Percentiles rank a stretch among this genome's conserved stretches.
These are phyloP conservation scores for Coemansia biformis DNA, from an alignment of 192 early-diverging fungal species.

Conservation along the genomic window DNA sequence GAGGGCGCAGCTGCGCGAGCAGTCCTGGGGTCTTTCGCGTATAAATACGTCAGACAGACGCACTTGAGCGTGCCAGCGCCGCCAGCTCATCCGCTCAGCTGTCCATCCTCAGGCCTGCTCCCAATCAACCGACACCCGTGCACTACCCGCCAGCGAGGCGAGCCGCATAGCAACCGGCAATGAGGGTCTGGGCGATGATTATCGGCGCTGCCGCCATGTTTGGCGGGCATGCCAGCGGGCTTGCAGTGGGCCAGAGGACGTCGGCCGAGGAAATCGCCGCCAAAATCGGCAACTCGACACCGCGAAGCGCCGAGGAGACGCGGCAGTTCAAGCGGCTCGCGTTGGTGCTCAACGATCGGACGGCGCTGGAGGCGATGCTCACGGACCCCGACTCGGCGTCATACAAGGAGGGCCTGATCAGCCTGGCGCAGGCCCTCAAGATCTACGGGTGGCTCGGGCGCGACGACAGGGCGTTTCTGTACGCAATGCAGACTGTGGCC, in stretches of 20 bases:
- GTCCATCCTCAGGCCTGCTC: too few relatives aligned
- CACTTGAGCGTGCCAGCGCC: too few relatives aligned
- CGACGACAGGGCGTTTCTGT: constrained; percentile 24
- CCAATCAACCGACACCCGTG: too few relatives aligned
- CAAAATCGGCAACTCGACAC: constrained; percentile 11
- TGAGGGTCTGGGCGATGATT: not conserved
- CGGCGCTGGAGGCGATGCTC: constrained; percentile 32
- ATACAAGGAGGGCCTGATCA: constrained; percentile 36
- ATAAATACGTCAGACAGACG: too few relatives aligned
- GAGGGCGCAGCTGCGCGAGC: too few relatives aligned
- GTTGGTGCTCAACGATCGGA: constrained; percentile 31
- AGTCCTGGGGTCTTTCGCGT: too few relatives aligned
- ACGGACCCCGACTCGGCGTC: constrained; percentile 29
- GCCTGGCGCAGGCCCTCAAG: constrained; percentile 40
- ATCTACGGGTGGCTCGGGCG: constrained; percentile 34
- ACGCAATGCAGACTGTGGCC: constrained; percentile 23
- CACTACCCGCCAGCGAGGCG: too few relatives aligned
- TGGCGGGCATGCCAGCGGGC: not conserved
- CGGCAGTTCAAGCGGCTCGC: constrained; percentile 18
- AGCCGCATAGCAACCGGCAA: too few relatives aligned
- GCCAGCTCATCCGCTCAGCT: too few relatives aligned
- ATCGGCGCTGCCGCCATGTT: not conserved
- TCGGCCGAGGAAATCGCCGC: constrained; percentile 7
- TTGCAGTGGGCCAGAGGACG: constrained; percentile 18
- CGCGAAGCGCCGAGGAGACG: constrained; percentile 17